Evolutionary conservation across 2,329 filamentous ascomycete genomes (phyloP).

Genomic region (Fusarium veterinarium): DNA sequence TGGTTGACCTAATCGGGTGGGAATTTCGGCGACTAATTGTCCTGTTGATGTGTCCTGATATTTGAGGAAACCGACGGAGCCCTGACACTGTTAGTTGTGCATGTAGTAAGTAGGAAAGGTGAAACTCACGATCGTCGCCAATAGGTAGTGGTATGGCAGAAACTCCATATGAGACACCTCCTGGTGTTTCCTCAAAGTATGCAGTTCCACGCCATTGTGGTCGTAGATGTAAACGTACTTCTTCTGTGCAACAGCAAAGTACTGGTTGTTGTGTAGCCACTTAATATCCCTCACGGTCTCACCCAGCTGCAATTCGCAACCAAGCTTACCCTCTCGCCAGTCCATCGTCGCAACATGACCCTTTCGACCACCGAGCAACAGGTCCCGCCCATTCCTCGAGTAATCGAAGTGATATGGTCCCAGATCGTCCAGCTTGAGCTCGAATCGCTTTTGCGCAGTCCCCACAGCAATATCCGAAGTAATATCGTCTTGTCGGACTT

Average conservation of each 20-base stretch:
- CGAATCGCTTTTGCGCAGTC: conserved; percentile 92
- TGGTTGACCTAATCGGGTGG: conserved; percentile 85
- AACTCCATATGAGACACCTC: conserved; percentile 97
- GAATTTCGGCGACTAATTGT: conserved; percentile 84
- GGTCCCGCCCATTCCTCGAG: conserved; percentile 85
- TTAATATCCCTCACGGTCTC: conserved; percentile 91
- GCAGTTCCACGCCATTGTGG: conserved; percentile 87
- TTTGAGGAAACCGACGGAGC: conserved; percentile 85
- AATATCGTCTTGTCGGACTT: conserved; percentile 90
- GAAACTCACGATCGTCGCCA: conserved; percentile 80
- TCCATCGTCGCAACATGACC: conserved; percentile 97
- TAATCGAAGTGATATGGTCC: conserved; percentile 93
- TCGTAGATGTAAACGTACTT: conserved; percentile 98
- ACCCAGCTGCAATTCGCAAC: conserved; percentile 88
- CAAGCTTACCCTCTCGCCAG: conserved; percentile 91
- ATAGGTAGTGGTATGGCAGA: conserved; percentile 93
- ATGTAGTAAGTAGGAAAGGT: rapidly evolving
- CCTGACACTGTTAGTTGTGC: conserved; percentile 55
- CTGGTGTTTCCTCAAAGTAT: conserved; percentile 88
- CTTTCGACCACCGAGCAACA: conserved; percentile 88
- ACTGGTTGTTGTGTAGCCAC: conserved; percentile 95
- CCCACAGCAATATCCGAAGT: conserved; percentile 78
- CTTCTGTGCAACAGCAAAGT: conserved; percentile 95
- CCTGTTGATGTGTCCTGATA: conserved; percentile 97
- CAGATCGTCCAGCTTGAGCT: conserved; percentile 82